These are phyloP conservation scores for Rosa chinensis DNA, from an alignment of 306 rosid species.

Conservation along the genomic window DNA sequence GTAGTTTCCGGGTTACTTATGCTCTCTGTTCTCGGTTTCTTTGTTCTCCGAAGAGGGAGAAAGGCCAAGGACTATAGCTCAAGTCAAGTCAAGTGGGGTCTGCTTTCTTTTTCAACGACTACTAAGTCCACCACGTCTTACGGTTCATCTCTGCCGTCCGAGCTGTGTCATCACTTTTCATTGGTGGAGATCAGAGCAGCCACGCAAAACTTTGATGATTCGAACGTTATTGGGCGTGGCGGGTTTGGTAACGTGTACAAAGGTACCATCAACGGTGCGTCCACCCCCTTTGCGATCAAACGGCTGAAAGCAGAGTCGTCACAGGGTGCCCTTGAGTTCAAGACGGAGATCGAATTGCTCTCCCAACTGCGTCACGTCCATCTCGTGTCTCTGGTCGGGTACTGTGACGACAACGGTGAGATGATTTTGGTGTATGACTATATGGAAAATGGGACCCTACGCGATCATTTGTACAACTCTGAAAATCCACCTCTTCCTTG, in stretches of 20 bases:
- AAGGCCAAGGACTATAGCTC: not conserved
- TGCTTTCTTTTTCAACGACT: not conserved
- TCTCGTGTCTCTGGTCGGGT: constrained; percentile 26
- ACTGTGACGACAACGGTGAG: constrained; percentile 12
- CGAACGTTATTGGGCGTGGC: constrained; percentile 17
- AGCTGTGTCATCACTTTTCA: constrained; percentile 24
- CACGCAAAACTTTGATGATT: constrained; percentile 8
- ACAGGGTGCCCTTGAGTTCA: constrained; percentile 26
- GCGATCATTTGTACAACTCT: constrained; percentile 2
- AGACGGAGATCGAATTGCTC: constrained; percentile 19
- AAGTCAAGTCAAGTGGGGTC: not conserved
- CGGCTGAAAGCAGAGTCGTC: constrained; percentile 16
- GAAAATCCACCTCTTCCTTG: not conserved
- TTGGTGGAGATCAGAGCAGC: constrained; percentile 26
- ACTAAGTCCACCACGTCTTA: not conserved
- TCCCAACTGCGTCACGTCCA: constrained; percentile 18
- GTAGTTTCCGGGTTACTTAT: not conserved
- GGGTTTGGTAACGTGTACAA: constrained; percentile 27
- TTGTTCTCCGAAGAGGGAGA: not conserved
- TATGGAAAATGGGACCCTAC: constrained; percentile 10
- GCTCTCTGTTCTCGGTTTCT: not conserved
- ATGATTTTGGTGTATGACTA: constrained; percentile 28
- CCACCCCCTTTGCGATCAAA: constrained; percentile 15
- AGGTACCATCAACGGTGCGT: not conserved
- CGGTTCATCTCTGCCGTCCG: constrained; percentile 1